These are phyloP conservation scores for Plasmodium coatneyi DNA, from an alignment of 169 alveolate genomes.

Conservation along the genomic window DNA sequence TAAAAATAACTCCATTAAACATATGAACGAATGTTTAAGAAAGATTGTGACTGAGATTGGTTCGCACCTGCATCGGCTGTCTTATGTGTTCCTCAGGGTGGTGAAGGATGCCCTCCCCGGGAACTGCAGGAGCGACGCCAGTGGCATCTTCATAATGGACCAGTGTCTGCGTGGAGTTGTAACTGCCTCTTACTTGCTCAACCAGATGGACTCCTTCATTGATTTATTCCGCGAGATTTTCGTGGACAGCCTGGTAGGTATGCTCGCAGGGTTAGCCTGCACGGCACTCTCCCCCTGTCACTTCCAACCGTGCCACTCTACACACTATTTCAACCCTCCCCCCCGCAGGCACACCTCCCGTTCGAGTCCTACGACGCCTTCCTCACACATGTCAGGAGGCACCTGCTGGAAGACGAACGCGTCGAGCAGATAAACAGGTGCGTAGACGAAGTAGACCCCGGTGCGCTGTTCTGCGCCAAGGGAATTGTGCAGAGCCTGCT, in stretches of 20 bases:
- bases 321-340: background rate
- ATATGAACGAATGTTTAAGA: constrained; percentile 24
- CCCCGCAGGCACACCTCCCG: background rate
- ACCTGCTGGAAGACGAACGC: constrained; percentile 28
- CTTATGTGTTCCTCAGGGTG: constrained; percentile 23
- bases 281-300: background rate
- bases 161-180: constrained; percentile 20
- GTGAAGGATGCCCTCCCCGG: background rate
- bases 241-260: constrained; percentile 26
- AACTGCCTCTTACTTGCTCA: constrained; percentile 36
- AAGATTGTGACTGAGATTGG: background rate
- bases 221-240: constrained; percentile 38
- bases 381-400: background rate
- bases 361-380: constrained; percentile 52
- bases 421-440: constrained; percentile 41
- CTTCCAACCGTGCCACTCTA: background rate
- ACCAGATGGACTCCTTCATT: constrained; percentile 29
- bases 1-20: constrained; percentile 27
- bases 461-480: constrained; percentile 62
- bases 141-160: constrained; percentile 17
- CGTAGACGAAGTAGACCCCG: constrained; percentile 70
- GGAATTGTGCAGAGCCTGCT: constrained; percentile 76
- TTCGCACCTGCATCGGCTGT: background rate
- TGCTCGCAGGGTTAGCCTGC: background rate
- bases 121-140: background rate